Evolutionary conservation across 805 yeast genomes (phyloP), one percentile per base, ranked within the genome.

Genomic region (Hanseniaspora thailandica): DNA sequence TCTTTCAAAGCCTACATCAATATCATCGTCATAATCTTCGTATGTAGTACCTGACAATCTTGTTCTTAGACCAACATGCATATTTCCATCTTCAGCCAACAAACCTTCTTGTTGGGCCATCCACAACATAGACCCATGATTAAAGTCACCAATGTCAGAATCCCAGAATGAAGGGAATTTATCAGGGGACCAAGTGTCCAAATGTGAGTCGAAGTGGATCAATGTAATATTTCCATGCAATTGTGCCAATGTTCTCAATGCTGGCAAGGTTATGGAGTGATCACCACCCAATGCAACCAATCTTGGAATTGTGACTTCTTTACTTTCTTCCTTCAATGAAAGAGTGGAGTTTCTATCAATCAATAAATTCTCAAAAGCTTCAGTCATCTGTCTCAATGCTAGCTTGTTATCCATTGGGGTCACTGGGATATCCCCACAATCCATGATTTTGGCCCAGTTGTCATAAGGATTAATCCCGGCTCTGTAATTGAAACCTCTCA

Each of bases 61-160:
- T 1, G 94, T 83, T 60, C 94, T 75, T 45, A 85, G 67, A 0
- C 94, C 94, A 23, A 85, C 83, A 62, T 86, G 94, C 41, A 83
- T 71, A 61, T 85, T 83, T 47, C 76, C 66, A 47, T 71, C 69
- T 31, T 78, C 69, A 54, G 71, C 61, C 31, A 83, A 65, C 50
- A 84, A 69, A 0, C 85, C 88, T 62, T 86, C 94, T 55, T 81
- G 72, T 17, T 66, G 60, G 6, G 90, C 90, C 73, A 81, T 75
- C 93, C 93, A 85, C 36, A 86, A 71, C 89, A 86, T 84, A 6
- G 93, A 81, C 5, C 95, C 95, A 62, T 86, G 95, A 40, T 84
- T 86, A 65, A 82, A 75, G 47, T 80, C 78, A 40, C 76, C 69
- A 59, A 74, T 76, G 35, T 74, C 73, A n/a, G 78, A 70, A 59